Evolutionary conservation across 768 basidiomycete genomes (phyloP), one percentile per base, ranked within the genome.

Genomic region (Roridomyces roridus): DNA sequence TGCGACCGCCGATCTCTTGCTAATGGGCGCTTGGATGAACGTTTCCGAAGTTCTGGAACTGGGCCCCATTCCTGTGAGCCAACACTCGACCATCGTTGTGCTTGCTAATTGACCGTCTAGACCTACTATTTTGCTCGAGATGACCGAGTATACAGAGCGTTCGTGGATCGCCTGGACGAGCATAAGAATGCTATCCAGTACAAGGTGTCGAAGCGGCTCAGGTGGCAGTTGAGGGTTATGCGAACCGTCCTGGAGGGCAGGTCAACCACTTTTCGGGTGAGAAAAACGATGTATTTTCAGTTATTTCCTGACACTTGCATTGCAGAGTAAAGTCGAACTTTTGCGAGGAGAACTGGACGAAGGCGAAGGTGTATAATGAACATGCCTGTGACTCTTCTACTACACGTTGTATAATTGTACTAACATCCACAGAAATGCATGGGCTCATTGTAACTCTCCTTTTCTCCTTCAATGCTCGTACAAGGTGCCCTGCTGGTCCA

Each of bases 51-150:
- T 77, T 4, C 67, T 94, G 6, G 73, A 80, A 31, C 87, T 79
- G 31, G 86, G 91, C 41, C 75, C 73, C 28, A 86, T 96, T 69
- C 92, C 94, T 6, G 94, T 94, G 66, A 59, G 85, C 58, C 49
- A 24, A 28, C 35, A 46, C 44, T 46, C 31, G 15, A 34, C 41
- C 21, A n/a, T 56, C n/a, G 17, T 6, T 15, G 5, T 24, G n/a
- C 29, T 36, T 18, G 21, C 48, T 24, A 29, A 36, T 57, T 29
- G 23, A 20, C 10, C 63, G 28, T 42, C 28, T 47, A 93, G 92
- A 82, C 86, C n/a, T 95, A 91, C 60, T 94, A 89, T 66, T 98
- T 98, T 67, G 96, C 96, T 40, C 84, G 96, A 20, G 96, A 98
- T 71, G 89, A 94, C 59, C 85, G 96, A 31, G 86, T 92, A 14